These are phyloP conservation scores for Chaetoceros tenuissimus DNA, from an alignment of 108 stramenopile genomes.

Conservation along the genomic window DNA sequence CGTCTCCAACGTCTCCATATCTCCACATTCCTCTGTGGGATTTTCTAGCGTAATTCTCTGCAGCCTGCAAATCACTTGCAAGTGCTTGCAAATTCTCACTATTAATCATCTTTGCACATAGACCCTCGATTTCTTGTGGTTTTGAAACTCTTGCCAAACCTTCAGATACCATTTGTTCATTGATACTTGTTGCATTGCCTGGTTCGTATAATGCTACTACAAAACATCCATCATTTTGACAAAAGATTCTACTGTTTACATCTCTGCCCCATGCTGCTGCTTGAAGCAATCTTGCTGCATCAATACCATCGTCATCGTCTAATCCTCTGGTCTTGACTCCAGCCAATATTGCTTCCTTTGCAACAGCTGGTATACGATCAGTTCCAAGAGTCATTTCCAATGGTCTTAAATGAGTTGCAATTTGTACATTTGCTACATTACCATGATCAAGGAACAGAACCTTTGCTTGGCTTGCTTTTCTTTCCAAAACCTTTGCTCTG, in stretches of 20 bases:
- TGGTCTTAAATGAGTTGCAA: slow-evolving; percentile 73
- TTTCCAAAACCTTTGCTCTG: slow-evolving; percentile 87
- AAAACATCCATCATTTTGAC: slow-evolving; percentile 58
- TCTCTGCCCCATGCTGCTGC: slow-evolving; percentile 76
- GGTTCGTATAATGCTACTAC: slow-evolving; percentile 44
- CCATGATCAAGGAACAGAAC: slow-evolving; percentile 94
- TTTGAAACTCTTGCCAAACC: slow-evolving; percentile 72
- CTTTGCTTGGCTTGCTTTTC: slow-evolving; percentile 30
- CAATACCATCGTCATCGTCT: slow-evolving; percentile 74
- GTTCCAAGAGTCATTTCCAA: slow-evolving; percentile 66
- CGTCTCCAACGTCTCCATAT: slow-evolving; percentile 87
- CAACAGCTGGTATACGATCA: slow-evolving; percentile 73
- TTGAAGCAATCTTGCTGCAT: slow-evolving; percentile 75
- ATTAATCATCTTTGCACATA: slow-evolving; percentile 46
- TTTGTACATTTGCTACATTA: slow-evolving; percentile 76
- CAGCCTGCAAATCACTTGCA: slow-evolving; percentile 44
- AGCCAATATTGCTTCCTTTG: slow-evolving; percentile 77
- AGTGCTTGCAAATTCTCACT: slow-evolving; percentile 41
- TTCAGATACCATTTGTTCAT: slow-evolving; percentile 55
- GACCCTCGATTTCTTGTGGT: slow-evolving; percentile 29
- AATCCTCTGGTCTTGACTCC: slow-evolving; percentile 56
- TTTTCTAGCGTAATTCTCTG: slow-evolving; percentile 64
- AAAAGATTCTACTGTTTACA: slow-evolving; percentile 47
- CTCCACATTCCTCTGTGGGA: slow-evolving; percentile 83
- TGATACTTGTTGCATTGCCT: slow-evolving; percentile 46